Conservation (phyloP, 768 basidiomycete species). For the Leucosporidium yakuticum region DNA sequence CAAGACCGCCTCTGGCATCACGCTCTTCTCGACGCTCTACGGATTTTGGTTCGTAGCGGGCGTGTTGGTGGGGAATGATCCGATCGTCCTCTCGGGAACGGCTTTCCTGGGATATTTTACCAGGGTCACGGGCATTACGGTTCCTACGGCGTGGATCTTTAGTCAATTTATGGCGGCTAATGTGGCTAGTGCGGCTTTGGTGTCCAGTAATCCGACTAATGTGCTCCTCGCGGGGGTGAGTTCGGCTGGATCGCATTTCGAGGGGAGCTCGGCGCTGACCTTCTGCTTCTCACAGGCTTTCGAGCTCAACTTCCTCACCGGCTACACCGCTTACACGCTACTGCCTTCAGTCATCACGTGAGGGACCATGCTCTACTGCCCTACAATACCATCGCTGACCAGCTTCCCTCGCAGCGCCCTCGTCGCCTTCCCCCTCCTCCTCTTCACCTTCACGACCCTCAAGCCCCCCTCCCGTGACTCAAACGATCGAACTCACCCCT, state of each 20-base stretch:
- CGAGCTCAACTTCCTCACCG: conserved; percentile 37
- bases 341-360: conserved; percentile 59
- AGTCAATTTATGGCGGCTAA: conserved; percentile 47
- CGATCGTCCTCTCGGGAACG: conserved; percentile 84
- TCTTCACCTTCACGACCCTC: conserved; percentile 42
- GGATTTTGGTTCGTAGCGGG: conserved; percentile 53
- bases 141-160: conserved; percentile 46
- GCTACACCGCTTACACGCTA: conserved; percentile 51
- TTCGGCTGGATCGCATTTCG: neutral
- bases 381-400: conserved; percentile 62
- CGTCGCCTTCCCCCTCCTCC: conserved; percentile 52
- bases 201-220: conserved; percentile 90
- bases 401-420: conserved; percentile 43
- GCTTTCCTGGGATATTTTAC: conserved; percentile 87
- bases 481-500: conserved; percentile 3
- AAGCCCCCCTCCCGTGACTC: conserved; percentile 47
- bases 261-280: neutral
- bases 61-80: conserved; percentile 80
- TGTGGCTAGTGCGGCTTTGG: conserved; percentile 55
- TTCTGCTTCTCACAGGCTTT: conserved; percentile 23
- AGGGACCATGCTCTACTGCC: too few species aligned
- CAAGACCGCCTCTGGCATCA: conserved; percentile 25
- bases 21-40: conserved; percentile 23
- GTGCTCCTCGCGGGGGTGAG: conserved; percentile 70
- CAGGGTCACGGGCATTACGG: conserved; percentile 51